phyloP scores from a whole-genome alignment of 1,284 basidiomycete genomes.

The Marasmius tenuissimus region DNA sequence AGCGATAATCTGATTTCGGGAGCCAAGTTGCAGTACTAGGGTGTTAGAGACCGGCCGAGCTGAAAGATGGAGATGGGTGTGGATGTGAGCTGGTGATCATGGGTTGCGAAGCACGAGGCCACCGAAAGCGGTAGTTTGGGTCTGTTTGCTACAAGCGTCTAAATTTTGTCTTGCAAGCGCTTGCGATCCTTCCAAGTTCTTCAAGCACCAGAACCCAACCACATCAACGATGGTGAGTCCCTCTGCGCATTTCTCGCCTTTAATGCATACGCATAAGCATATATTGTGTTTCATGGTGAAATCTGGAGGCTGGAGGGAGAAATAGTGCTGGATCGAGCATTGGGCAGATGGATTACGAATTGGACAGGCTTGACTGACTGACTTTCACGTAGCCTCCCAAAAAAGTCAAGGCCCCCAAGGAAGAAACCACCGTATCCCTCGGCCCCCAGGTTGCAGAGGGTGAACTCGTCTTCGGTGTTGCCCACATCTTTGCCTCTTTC shows the following conservation, averaged over 20 bases:
- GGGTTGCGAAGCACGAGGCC: too few relatives aligned
- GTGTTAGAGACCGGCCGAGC: too few relatives aligned
- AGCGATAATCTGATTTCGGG: too few relatives aligned
- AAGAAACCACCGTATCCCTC: slow-evolving; percentile 83
- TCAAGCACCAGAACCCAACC: background rate
- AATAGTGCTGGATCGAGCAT: background rate
- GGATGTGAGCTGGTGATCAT: too few relatives aligned
- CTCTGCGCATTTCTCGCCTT: background rate
- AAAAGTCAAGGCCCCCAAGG: slow-evolving; percentile 76
- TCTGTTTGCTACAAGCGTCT: background rate
- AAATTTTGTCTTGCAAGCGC: background rate
- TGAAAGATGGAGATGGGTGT: too few relatives aligned
- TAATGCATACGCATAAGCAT: background rate
- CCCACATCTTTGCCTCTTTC: slow-evolving; percentile 97
- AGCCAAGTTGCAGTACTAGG: too few relatives aligned
- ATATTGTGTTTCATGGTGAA: background rate
- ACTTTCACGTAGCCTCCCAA: slow-evolving; percentile 62
- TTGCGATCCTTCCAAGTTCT: background rate
- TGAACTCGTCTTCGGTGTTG: slow-evolving; percentile 94
- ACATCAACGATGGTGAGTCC: background rate
- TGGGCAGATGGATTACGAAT: background rate
- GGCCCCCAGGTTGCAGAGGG: slow-evolving; percentile 95
- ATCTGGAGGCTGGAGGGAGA: too few relatives aligned
- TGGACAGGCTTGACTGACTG: too few relatives aligned
- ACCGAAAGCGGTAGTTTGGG: background rate